Percentiles rank a stretch among this genome's conserved stretches.
These are phyloP conservation scores for Saxophila tyrrhenica DNA, from an alignment of 495 filamentous ascomycete species.

Conservation along the genomic window DNA sequence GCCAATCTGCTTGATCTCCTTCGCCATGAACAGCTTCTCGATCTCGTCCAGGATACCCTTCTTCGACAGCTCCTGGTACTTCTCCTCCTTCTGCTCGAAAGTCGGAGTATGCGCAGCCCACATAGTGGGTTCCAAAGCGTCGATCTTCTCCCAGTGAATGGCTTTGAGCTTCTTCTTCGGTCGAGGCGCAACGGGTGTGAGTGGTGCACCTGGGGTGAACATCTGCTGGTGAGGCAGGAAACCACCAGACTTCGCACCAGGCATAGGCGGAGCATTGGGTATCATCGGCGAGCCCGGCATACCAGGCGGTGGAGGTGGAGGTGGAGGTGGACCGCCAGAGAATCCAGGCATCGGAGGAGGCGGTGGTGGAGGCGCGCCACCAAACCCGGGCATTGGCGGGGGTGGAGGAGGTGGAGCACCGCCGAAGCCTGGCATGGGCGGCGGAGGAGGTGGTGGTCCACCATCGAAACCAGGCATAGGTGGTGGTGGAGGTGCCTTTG, in stretches of 20 bases:
- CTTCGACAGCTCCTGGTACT: conserved; percentile 81
- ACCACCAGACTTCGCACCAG: conserved; percentile 31
- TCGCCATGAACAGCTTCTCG: conserved; percentile 92
- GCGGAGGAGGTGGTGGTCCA: conserved; percentile 38
- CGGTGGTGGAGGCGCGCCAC: conserved; percentile 37
- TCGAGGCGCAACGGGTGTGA: conserved; percentile 51
- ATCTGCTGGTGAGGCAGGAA: conserved; percentile 27
- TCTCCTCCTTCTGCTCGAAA: conserved; percentile 75
- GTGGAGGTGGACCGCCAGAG: conserved; percentile 27
- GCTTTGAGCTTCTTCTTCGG: conserved; percentile 99
- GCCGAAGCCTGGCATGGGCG: conserved; percentile 36
- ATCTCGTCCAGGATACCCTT: conserved; percentile 96
- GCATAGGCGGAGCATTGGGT: conserved; percentile 29
- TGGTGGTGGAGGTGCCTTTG: conserved; percentile 36
- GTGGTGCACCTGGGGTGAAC: conserved; percentile 5
- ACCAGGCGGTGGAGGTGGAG: conserved; percentile 36
- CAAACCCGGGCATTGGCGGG: conserved; percentile 34
- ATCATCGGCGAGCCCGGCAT: conserved; percentile 33
- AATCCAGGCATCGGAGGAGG: conserved; percentile 33
- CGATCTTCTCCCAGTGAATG: conserved; percentile 97
- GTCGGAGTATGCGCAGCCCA: conserved; percentile 85
- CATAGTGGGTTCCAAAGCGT: conserved; percentile 83
- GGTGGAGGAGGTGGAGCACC: conserved; percentile 40
- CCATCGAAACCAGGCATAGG: conserved; percentile 30
- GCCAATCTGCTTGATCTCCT: conserved; percentile 82